phyloP scores from a whole-genome alignment of 129 eudicot genomes.

The Erigeron canadensis region DNA sequence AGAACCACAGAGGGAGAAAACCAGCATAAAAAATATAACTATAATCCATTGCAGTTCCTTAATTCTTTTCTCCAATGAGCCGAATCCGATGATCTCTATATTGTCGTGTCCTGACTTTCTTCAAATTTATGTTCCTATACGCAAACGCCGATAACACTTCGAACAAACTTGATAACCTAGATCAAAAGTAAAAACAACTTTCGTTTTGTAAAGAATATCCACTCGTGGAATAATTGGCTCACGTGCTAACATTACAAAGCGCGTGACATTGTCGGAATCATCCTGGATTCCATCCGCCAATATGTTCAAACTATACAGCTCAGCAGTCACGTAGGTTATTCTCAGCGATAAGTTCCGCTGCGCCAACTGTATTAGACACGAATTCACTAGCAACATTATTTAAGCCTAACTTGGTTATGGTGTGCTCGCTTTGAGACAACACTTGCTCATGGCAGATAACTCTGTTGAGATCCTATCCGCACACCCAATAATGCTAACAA shows the following conservation, averaged over 20 bases:
- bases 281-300: conserved; percentile 91
- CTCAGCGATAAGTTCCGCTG: conserved; percentile 73
- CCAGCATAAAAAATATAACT: conserved; percentile 90
- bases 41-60: conserved; percentile 86
- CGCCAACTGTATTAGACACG: conserved; percentile 95
- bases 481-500: conserved; percentile 78
- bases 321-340: conserved; percentile 80
- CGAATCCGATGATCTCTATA: conserved; percentile 76
- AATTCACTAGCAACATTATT: conserved; percentile 80
- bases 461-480: conserved; percentile 60
- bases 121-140: conserved; percentile 71
- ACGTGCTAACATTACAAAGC: conserved; percentile 89
- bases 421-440: conserved; percentile 80
- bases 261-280: conserved; percentile 84
- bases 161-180: conserved; percentile 71
- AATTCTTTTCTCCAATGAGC: conserved; percentile 75
- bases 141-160: conserved; percentile 92
- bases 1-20: too few species aligned
- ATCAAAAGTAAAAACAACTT: conserved; percentile 85
- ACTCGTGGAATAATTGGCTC: conserved; percentile 90
- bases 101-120: conserved; percentile 90
- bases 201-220: conserved; percentile 89
- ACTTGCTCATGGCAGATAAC: conserved; percentile 93
- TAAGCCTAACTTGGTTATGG: conserved; percentile 68
- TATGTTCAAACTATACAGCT: conserved; percentile 73